A percentile compares a stretch with the other conserved stretches of the same genome.
Conservation (phyloP, 1,284 basidiomycete genomes). For the Cystobasidium pallidum region DNA sequence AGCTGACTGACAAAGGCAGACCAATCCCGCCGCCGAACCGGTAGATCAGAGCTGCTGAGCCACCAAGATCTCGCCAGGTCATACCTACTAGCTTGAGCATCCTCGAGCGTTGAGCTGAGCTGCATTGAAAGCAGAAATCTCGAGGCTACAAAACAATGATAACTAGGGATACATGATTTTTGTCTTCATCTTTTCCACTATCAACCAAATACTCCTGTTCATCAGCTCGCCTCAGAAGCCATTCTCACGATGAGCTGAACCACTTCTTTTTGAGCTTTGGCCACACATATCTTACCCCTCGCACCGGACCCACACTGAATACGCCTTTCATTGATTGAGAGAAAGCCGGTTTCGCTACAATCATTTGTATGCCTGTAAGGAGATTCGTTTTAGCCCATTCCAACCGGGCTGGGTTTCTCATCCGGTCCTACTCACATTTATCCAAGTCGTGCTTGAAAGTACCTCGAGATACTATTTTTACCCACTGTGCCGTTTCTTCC, state of each 20-base stretch:
- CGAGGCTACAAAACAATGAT: neutral
- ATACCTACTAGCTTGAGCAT: too few relatives aligned
- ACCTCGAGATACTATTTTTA: constrained; percentile 68
- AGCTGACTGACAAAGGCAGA: too few relatives aligned
- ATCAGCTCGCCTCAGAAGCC: neutral
- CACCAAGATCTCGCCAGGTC: too few relatives aligned
- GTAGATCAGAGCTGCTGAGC: too few relatives aligned
- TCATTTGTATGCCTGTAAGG: constrained; percentile 68
- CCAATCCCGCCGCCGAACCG: too few relatives aligned
- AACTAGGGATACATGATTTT: constrained; percentile 3
- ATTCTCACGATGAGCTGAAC: constrained; percentile 10
- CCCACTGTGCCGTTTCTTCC: constrained; percentile 76
- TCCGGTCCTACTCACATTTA: constrained; percentile 61
- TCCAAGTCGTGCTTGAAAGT: constrained; percentile 64
- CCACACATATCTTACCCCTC: constrained; percentile 73
- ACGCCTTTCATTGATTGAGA: constrained; percentile 84
- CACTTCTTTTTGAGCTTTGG: constrained; percentile 72
- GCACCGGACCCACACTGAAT: constrained; percentile 75
- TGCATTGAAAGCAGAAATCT: neutral
- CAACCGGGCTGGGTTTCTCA: too few relatives aligned
- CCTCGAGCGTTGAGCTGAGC: neutral
- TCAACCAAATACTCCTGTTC: neutral
- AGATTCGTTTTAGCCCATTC: too few relatives aligned
- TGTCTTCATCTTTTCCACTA: constrained; percentile 1
- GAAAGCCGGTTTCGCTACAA: constrained; percentile 80